phyloP scores from a whole-genome alignment of 1,139 yeast genomes.

The Arxiozyma telluris region DNA sequence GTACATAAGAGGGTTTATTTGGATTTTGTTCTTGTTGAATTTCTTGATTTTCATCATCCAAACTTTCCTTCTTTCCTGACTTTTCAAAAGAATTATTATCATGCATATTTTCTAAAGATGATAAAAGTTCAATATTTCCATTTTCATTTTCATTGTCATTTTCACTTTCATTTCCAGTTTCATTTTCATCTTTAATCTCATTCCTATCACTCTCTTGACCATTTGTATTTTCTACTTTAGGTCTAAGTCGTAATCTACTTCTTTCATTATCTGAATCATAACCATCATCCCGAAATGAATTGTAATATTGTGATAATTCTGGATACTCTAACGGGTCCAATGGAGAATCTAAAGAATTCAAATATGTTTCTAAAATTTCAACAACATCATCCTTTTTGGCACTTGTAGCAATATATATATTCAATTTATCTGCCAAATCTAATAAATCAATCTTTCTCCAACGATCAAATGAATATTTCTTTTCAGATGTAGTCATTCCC shows the following conservation, averaged over 20 bases:
- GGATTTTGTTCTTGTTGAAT: constrained; percentile 1
- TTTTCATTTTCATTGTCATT: background rate
- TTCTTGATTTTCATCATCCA: background rate
- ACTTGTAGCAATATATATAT: constrained; percentile 15
- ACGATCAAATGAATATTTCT: constrained; percentile 10
- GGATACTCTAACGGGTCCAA: constrained; percentile 24
- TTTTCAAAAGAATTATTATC: constrained; percentile 16
- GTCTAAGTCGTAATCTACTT: constrained; percentile 1
- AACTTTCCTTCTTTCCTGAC: constrained; percentile 24
- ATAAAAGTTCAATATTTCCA: background rate
- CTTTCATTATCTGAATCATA: background rate
- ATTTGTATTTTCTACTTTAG: background rate
- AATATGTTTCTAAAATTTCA: constrained; percentile 15
- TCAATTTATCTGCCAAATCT: constrained; percentile 24
- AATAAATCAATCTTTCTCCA: constrained; percentile 27
- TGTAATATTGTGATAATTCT: constrained; percentile 25
- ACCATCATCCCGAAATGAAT: constrained; percentile 4
- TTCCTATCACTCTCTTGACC: background rate
- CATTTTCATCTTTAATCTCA: background rate
- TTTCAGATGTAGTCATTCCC: background rate
- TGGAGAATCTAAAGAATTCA: constrained; percentile 16
- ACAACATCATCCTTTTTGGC: constrained; percentile 20
- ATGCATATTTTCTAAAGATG: background rate
- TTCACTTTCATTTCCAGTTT: background rate
- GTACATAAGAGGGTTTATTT: background rate